A percentile compares a stretch with the other conserved stretches of the same genome.
phyloP scores from a whole-genome alignment of 345 rosid species.

The Citrus unshiu region DNA sequence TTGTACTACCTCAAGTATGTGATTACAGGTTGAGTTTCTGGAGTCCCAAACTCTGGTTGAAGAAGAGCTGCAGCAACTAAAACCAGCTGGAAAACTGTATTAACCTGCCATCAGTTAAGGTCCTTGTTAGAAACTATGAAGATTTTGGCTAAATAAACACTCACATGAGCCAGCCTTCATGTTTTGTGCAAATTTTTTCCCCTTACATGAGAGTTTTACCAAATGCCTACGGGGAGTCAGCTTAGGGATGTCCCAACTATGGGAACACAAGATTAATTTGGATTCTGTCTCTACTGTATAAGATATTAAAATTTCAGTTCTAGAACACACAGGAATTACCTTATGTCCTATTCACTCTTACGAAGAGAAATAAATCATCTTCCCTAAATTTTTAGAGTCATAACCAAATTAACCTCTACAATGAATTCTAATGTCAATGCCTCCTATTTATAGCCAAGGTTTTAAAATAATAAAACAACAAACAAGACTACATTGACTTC shows the following conservation, averaged over 20 bases:
- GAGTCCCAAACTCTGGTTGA: slow-evolving; percentile 79
- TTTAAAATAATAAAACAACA: background rate
- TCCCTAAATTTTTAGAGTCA: background rate
- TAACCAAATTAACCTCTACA: background rate
- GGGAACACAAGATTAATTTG: background rate
- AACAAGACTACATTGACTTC: background rate
- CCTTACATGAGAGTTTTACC: background rate
- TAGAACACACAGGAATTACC: background rate
- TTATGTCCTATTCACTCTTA: background rate
- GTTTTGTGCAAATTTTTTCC: background rate
- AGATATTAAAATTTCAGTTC: background rate
- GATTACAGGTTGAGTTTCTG: slow-evolving; percentile 59
- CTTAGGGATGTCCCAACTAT: background rate
- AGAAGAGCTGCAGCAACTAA: slow-evolving; percentile 90
- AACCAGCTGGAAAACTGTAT: slow-evolving; percentile 85
- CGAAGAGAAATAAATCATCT: background rate
- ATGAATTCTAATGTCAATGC: background rate
- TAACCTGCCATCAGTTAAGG: slow-evolving; percentile 49
- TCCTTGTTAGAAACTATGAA: background rate
- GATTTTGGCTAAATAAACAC: background rate
- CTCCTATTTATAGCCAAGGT: background rate
- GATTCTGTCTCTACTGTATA: background rate
- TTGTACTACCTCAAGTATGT: slow-evolving; percentile 65
- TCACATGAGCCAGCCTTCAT: background rate
- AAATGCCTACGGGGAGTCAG: background rate